Base-by-base conservation (phyloP, 2,329 filamentous ascomycete genomes). In the Salinomyces thailandicus region DNA sequence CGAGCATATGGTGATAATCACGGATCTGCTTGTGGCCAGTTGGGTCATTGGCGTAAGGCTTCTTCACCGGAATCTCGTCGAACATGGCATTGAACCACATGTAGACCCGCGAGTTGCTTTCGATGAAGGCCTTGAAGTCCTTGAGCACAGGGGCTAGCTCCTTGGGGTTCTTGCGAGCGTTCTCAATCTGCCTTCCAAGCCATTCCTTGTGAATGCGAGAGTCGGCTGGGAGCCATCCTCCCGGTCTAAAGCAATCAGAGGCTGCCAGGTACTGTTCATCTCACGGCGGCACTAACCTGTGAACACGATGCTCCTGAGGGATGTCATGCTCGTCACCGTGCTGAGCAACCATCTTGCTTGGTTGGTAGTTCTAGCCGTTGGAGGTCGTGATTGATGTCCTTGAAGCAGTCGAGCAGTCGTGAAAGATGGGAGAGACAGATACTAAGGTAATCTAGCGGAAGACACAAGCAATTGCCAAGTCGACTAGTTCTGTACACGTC, bases 31-130 rank as follows among this genome's bases (percentile, higher is more conserved):
- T 67, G 36, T 68, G 63, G 2, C 77, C 78, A 1, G 71, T 74
- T 0, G 78, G 77, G 42, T 82, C 78, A 5, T 62, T 64, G 40
- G 57, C 53, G 58, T 84, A 84, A 0, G 72, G 72, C 13, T 67
- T 61, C 55, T 75, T 76, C 19, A 55, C 52, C 0, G 79, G 79
- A 14, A 83, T 64, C 58, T 84, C 75, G 2, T 55, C 39, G 40
- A 57, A 84, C 79, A 84, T 84, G 44, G 70, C 63, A 16, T 63
- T 62, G 51, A 81, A 74, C 54, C 77, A 73, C 68, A 83, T 77
- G 62, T 75, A 78, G 17, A 84, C 62, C 15, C 76, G 69, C 1
- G 77, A 62, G 44, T 75, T 75, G 18, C 57, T 56, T 54, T 84
- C 79, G 43, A 85, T 83, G 16, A 83, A 60, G 1, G 71, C 55